Percentiles rank a stretch among this genome's conserved stretches.
Conservation (phyloP, 768 basidiomycete species). For the Ramaria sp. region DNA sequence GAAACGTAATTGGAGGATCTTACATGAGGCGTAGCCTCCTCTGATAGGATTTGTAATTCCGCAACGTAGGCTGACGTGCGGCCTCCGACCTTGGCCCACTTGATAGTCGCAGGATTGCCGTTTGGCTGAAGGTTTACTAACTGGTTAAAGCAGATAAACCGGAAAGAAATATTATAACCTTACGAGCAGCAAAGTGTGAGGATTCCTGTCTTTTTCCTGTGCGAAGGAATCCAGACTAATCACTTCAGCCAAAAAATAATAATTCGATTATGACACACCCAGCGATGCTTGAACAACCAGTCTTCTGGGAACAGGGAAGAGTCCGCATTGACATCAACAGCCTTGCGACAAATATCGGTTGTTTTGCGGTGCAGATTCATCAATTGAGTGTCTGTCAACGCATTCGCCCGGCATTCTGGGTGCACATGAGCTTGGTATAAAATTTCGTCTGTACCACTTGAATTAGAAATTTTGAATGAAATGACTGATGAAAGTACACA, state of each 20-base stretch:
- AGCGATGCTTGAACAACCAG: slow-evolving; percentile 61
- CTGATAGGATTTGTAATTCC: slow-evolving; percentile 37
- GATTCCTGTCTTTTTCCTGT: slow-evolving; percentile 51
- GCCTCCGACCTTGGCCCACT: slow-evolving; percentile 66
- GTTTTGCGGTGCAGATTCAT: slow-evolving; percentile 41
- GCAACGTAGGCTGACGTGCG: slow-evolving; percentile 63
- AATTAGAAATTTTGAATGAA: not conserved
- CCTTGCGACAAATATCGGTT: slow-evolving; percentile 41
- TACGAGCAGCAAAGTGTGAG: slow-evolving; percentile 34
- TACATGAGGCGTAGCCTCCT: slow-evolving; percentile 3
- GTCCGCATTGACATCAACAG: slow-evolving; percentile 64
- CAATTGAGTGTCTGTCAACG: slow-evolving; percentile 39
- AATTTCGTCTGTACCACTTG: slow-evolving; percentile 42
- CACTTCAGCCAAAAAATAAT: too few relatives aligned
- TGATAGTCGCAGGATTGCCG: slow-evolving; percentile 60
- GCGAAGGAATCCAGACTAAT: not conserved
- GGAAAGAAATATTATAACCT: not conserved
- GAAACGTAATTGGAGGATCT: not conserved
- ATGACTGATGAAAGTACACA: slow-evolving; percentile 19
- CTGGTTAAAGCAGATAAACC: not conserved
- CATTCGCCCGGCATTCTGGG: slow-evolving; percentile 55
- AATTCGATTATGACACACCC: slow-evolving; percentile 28
- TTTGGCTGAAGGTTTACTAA: slow-evolving; percentile 34
- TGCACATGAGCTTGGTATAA: slow-evolving; percentile 65
- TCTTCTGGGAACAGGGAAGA: slow-evolving; percentile 50